Conservation (phyloP, 2,329 filamentous ascomycete genomes). For the Neonectria neomacrospora region DNA sequence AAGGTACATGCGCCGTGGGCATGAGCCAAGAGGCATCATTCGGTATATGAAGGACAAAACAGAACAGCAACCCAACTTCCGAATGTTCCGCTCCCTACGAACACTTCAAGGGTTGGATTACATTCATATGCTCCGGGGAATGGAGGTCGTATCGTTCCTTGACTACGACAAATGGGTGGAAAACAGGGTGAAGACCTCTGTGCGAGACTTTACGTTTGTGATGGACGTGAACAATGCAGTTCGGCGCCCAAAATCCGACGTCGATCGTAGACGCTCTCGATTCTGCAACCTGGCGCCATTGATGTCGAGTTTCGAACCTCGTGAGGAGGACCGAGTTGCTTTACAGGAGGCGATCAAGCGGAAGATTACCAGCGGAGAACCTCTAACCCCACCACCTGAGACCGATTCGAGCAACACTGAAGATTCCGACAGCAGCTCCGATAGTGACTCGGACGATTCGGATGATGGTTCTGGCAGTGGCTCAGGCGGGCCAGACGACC, state of each 20-base stretch:
- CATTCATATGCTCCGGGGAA: slow-evolving; percentile 56
- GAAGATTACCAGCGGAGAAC: not conserved
- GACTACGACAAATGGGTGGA: slow-evolving; percentile 50
- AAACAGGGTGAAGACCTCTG: not conserved
- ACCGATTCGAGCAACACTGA: not conserved
- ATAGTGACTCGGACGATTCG: not conserved
- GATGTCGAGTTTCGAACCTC: slow-evolving; percentile 14
- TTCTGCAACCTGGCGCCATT: slow-evolving; percentile 40
- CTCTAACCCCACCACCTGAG: not conserved
- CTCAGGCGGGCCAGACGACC: not conserved
- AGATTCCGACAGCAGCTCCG: slow-evolving; percentile 2
- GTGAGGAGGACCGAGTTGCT: not conserved
- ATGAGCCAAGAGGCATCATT: slow-evolving; percentile 48
- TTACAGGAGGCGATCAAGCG: slow-evolving; percentile 13
- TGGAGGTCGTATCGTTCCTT: slow-evolving; percentile 54
- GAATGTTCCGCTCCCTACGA: slow-evolving; percentile 51
- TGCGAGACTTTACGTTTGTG: slow-evolving; percentile 48
- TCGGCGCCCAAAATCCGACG: slow-evolving; percentile 29
- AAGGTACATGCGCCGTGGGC: slow-evolving; percentile 47
- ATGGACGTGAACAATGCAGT: slow-evolving; percentile 43
- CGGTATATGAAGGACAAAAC: slow-evolving; percentile 47
- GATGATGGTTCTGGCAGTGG: slow-evolving; percentile 4
- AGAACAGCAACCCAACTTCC: slow-evolving; percentile 53
- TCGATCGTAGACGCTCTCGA: slow-evolving; percentile 22
- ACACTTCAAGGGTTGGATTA: slow-evolving; percentile 59